Evolutionary conservation across 2,329 filamentous ascomycete genomes (phyloP), one percentile per base, ranked within the genome.

Genomic region (Domatiomyces globalis): DNA sequence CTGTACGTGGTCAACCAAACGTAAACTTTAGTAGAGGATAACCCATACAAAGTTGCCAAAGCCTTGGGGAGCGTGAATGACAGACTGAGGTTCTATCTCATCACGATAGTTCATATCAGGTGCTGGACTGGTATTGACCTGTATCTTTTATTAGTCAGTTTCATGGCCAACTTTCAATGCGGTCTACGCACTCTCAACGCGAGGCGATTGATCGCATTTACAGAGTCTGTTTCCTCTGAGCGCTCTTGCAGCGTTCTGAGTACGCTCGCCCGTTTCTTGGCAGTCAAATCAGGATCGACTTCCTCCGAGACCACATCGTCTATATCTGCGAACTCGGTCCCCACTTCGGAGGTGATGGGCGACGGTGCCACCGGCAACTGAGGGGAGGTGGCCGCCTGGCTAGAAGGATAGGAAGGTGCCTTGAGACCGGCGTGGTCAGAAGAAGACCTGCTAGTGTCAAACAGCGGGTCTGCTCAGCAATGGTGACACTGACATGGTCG

Each of bases 41-140:
- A 10, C 15, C 33, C 53, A 43, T 54, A 56, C 55, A 48, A 92
- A 94, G 60, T 79, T 79, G 51, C 80, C 77, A 67, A 92, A 95
- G 55, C 84, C 86, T 57, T 87, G 76, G 0, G 89, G 88, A 15
- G 86, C 87, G 72, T 95, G 89, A 59, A 95, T 95, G 50, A 94
- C 89, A 1, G 89, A 95, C 49, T 87, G 77, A 20, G 87, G 83
- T 59, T 69, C 64, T 49, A 70, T 69, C 50, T 89, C 87, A 58
- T 51, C 44, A 8, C 49, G 51, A 44, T 55, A 48, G n/a, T 55
- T 49, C 44, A 53, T 29, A 19, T 58, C 52, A 9, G 54, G 68
- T 62, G 17, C 46, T 12, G 73, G 58, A 27, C 65, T 60, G 6
- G 73, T 78, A 55, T 76, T 67, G 47, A 77, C 66, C 62, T 67